Percentiles rank a stretch among this genome's conserved stretches.
Conservation (phyloP, 2,329 filamentous ascomycete genomes). For the Xylariaceae sp. region DNA sequence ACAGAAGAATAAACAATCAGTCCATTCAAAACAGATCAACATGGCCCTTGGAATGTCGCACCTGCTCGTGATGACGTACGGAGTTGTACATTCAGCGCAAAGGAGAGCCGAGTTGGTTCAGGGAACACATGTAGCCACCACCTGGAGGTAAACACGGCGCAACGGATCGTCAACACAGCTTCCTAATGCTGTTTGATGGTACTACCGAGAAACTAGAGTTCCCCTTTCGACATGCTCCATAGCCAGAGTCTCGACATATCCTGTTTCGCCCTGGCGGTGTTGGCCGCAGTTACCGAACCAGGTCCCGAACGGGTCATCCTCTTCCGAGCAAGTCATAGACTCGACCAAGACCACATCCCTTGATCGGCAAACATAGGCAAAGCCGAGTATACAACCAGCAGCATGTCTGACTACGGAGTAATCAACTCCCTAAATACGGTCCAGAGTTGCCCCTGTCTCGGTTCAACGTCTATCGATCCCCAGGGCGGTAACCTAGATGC, state of each 20-base stretch:
- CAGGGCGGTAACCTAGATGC: too few species aligned
- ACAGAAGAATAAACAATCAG: neutral
- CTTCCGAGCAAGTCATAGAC: too few species aligned
- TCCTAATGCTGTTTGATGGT: too few species aligned
- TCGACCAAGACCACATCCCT: too few species aligned
- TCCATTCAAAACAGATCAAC: conserved; percentile 5
- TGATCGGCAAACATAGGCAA: neutral
- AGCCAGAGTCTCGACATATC: neutral
- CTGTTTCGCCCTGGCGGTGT: neutral
- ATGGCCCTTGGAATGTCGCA: conserved; percentile 13
- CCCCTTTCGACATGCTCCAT: neutral
- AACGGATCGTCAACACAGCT: too few species aligned
- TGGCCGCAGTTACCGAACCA: neutral
- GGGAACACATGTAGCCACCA: neutral
- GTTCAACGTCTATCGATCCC: neutral
- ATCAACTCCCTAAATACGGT: neutral
- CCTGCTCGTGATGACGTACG: neutral
- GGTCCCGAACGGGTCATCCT: too few species aligned
- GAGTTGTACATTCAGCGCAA: neutral
- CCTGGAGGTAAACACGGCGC: neutral
- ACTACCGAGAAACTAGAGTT: neutral
- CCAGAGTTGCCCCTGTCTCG: neutral
- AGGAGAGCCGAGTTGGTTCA: neutral
- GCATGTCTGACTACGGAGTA: neutral
- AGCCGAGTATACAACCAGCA: neutral